Percentiles rank a stretch among this genome's conserved stretches.
phyloP scores from a whole-genome alignment of 208 protist genomes.

The Acanthamoeba triangularis region DNA sequence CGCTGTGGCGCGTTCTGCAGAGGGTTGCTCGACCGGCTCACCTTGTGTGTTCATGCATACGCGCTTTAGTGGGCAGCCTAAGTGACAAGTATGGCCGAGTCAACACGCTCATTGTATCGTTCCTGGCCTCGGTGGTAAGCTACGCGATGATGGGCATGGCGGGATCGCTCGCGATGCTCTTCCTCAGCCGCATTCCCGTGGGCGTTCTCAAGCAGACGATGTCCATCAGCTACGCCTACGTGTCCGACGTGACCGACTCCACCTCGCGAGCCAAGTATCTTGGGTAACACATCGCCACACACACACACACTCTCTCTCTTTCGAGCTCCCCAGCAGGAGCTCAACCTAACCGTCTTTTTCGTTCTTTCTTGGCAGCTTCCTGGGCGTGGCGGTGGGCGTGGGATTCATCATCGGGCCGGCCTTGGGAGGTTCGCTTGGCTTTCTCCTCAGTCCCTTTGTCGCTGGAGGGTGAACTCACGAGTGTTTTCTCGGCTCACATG shows the following conservation, averaged over 20 bases:
- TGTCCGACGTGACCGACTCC: background rate
- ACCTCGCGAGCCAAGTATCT: slow-evolving; percentile 32
- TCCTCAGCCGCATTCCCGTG: background rate
- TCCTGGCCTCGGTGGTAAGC: slow-evolving; percentile 18
- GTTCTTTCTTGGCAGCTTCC: background rate
- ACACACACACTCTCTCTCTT: too few species aligned
- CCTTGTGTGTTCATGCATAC: background rate
- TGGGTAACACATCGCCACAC: background rate
- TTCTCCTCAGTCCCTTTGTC: background rate
- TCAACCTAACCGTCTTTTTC: background rate
- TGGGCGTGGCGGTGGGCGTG: background rate
- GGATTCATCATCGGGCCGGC: slow-evolving; percentile 57
- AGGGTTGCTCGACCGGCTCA: background rate
- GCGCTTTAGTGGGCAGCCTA: slow-evolving; percentile 1
- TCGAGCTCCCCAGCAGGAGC: too few species aligned
- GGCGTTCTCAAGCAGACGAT: slow-evolving; percentile 17
- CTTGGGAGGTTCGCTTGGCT: background rate
- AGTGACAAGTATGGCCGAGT: slow-evolving; percentile 36
- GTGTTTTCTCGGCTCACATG: background rate
- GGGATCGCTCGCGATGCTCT: slow-evolving; percentile 2
- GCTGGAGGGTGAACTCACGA: background rate
- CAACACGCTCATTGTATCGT: slow-evolving; percentile 1
- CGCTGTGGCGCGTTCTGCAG: background rate
- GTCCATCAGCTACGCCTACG: slow-evolving; percentile 42
- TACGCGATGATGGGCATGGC: slow-evolving; percentile 51